Evolutionary conservation across 1,139 yeast genomes (phyloP), one percentile per base, ranked within the genome.

Genomic region (Scheffersomyces segobiensis): DNA sequence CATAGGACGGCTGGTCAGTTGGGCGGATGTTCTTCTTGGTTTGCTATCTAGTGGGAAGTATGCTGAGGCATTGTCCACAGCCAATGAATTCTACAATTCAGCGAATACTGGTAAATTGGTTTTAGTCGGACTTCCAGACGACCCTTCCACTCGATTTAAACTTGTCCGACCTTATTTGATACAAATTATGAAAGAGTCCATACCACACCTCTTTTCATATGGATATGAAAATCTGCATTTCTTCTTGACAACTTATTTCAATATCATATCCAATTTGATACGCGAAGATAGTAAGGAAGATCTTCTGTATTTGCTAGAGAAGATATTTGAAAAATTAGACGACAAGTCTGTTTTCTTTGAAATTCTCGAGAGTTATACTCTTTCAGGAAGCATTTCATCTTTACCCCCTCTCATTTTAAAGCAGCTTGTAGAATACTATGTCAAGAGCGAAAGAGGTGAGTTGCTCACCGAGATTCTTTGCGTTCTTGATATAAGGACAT

Each of bases 11-110:
- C 72, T 87, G 17, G 77, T 87, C 5, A 87, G 84, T 63, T 91
- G 97, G 97, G 92, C 93, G 0, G 96, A 90, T 65, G 75, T 83
- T 22, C 69, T 87, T 18, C 74, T 80, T 57, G 80, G 75, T 17
- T 70, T 85, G 17, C 75, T 91, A 61, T 75, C 83, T 10, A 64
- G 71, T 5, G 84, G 83, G 0, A 73, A 81, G 47, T 88, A 87
- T 59, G 71, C 82, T 14, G 75, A 73, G 2, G 95, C 96, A 0
- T 77, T 91, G 32, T 71, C 76, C 5, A 73, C 82, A 12, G 88
- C 90, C 0, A 77, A 83, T 54, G 73, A 74, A 17, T 89, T 83
- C 67, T 91, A 85, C 65, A 65, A 67, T 32, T 68, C 78, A 0
- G 67, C 69, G 5, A 83, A 88, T 24, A 72, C 75, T 2, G 83